Base-by-base conservation (phyloP, 306 rosid genomes). In the Mimosa pudica region DNA sequence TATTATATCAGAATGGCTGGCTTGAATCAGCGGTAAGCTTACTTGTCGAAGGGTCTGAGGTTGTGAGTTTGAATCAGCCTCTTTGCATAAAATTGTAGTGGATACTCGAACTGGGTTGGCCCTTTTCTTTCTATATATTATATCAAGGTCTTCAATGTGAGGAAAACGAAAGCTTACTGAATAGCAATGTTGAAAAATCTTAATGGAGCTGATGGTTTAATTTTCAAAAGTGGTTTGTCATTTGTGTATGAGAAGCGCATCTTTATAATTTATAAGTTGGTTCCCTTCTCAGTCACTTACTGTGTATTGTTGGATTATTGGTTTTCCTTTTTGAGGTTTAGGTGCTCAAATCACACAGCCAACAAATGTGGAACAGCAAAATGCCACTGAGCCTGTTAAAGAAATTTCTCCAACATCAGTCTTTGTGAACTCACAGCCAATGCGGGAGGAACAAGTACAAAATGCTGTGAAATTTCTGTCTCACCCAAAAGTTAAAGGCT, bases 381-480 rank as follows among this genome's bases (percentile, higher is more conserved):
- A 80, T 75, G 85, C 82, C 81, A 73, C 36, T 79, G 94, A 92
- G 74, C 84, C 89, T 68, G 83, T 81, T 5, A 89, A 84, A 61
- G 90, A 73, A 68, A 83, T 9, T 78, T 81, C 93, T 51, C 17
- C 87, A 18, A 70, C 94, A 30, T 92, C 98, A 1, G 94, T 88
- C 80, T 95, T 95, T 81, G 96, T 91, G 80, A 91, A 89, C 81
- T 84, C 94, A 0, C 90, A 93, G 83, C 96, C 99, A 49, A 74
- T 93, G 83, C 85, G 99, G 73, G 98, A 95, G 87, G 99, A 95
- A 11, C 99, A 95, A 84, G 86, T 95, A 62, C 94, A 95, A 86
- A 95, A 95, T 89, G 99, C 99, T 10, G 78, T 95, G 79, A 93
- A 95, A 70, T 93, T 95, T 83, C 92, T 95, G 14, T 89, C 97